Base-by-base conservation (phyloP, 257 asterid species). In the Phtheirospermum japonicum region DNA sequence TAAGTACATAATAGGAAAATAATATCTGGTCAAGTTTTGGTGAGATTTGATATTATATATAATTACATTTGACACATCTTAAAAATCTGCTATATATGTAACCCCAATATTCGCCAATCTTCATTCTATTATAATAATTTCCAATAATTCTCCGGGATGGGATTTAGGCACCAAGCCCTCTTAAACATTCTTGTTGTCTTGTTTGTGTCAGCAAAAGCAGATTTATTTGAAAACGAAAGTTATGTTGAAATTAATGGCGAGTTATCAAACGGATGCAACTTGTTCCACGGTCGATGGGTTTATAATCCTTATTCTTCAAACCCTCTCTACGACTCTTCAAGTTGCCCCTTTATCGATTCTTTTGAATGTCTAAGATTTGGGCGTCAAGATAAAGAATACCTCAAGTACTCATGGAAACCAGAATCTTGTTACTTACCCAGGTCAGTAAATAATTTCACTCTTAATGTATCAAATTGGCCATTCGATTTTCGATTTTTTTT, bases 401-500 rank as follows among this genome's bases (percentile, higher is more conserved):
- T 74, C 58, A 75, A 77, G 66, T 80, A 72, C 57, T 14, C 78
- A 0, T 80, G 86, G 86, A 63, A 75, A 28, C 83, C 86, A 0
- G 57, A 63, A 9, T 69, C 86, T 6, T 80, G 83, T 61, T 20
- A 31, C 75, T 63, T 80, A 39, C 76, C 80, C 16, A 71, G 80
- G 85, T 77, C 63, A 36, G 37, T 46, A 9, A 2, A 17, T 28
- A 14, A 5, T 6, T 5, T 23, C 3, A 23, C 28, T 23, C 28
- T 23, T 23, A 23, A 23, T 23, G 2, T 23, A 23, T 23, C 28
- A 23, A 23, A 1, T 23, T 23, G 28, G 28, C 28, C 28, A 23
- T 23, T 23, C 28, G 3, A 23, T 23, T 23, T 23, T 23, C 28
- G 28, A 1, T 23, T 23, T 23, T 23, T 23, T 23, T 23, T 23